Conservation (phyloP, 2,329 filamentous ascomycete genomes). For the Camillea tinctor region DNA sequence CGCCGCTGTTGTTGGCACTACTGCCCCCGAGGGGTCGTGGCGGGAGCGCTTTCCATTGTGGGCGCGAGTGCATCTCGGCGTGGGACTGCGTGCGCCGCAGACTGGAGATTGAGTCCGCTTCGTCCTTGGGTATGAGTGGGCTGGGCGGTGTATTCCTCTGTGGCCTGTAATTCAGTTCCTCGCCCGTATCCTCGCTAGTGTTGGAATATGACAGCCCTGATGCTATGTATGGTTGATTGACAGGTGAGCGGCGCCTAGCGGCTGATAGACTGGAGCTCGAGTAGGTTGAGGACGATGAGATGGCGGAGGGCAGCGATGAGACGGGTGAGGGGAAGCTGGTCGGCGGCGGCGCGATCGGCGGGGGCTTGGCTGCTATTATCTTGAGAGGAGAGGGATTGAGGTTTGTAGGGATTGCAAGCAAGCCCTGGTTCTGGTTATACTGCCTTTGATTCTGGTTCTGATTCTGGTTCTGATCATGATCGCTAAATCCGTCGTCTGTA, state of each 20-base stretch:
- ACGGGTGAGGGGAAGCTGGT: neutral
- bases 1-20: neutral
- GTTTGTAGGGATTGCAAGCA: neutral
- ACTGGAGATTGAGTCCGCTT: neutral
- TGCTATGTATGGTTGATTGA: neutral
- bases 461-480: neutral
- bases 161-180: neutral
- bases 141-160: neutral
- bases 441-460: neutral
- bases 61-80: constrained; percentile 16
- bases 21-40: constrained; percentile 1
- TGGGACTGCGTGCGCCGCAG: constrained; percentile 25
- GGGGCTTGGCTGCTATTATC: neutral
- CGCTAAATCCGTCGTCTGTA: neutral
- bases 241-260: neutral
- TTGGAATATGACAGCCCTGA: neutral
- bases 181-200: neutral
- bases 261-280: neutral
- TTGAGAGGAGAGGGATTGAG: neutral
- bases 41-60: constrained; percentile 13
- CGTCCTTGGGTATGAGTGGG: neutral
- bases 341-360: too few species aligned
- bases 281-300: neutral
- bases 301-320: neutral
- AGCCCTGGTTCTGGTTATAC: neutral